These are phyloP conservation scores for Russula abietina DNA, from an alignment of 768 basidiomycete genomes.

Conservation along the genomic window DNA sequence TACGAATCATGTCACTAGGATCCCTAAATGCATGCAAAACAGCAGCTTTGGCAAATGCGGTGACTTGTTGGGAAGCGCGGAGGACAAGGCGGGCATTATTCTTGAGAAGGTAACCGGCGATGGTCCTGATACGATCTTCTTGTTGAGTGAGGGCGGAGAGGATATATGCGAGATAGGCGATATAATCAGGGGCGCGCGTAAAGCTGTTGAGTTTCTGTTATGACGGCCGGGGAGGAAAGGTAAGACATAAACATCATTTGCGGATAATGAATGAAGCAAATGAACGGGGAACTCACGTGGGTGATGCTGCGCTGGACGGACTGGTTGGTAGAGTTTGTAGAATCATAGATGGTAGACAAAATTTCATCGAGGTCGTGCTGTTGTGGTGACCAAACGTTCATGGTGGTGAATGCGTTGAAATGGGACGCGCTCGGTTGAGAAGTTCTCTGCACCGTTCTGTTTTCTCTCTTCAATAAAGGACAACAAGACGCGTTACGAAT, in stretches of 20 bases:
- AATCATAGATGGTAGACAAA: constrained; percentile 84
- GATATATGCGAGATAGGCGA: constrained; percentile 93
- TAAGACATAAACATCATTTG: constrained; percentile 25
- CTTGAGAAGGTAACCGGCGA: constrained; percentile 96
- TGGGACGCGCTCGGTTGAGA: constrained; percentile 16
- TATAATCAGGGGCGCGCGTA: constrained; percentile 86
- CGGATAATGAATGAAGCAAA: constrained; percentile 21
- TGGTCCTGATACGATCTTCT: constrained; percentile 88
- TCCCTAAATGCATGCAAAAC: constrained; percentile 81
- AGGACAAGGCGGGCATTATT: constrained; percentile 84
- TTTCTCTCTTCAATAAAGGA: constrained; percentile 18
- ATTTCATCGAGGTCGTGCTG: constrained; percentile 87
- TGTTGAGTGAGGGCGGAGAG: constrained; percentile 74
- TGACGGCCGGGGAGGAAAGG: constrained; percentile 7
- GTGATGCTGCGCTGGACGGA: constrained; percentile 73
- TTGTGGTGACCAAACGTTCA: constrained; percentile 76
- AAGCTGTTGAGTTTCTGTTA: constrained; percentile 79
- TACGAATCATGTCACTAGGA: constrained; percentile 79
- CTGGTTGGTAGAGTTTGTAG: constrained; percentile 70
- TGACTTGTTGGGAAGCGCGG: constrained; percentile 56
- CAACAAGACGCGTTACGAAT: constrained; percentile 20
- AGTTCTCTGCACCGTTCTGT: constrained; percentile 19
- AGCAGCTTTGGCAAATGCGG: constrained; percentile 65
- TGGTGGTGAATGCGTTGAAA: constrained; percentile 29
- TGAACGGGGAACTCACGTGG: constrained; percentile 47